Evolutionary conservation across 2,329 filamentous ascomycete species (phyloP).

Genomic region (Neofusicoccum umdonicola): DNA sequence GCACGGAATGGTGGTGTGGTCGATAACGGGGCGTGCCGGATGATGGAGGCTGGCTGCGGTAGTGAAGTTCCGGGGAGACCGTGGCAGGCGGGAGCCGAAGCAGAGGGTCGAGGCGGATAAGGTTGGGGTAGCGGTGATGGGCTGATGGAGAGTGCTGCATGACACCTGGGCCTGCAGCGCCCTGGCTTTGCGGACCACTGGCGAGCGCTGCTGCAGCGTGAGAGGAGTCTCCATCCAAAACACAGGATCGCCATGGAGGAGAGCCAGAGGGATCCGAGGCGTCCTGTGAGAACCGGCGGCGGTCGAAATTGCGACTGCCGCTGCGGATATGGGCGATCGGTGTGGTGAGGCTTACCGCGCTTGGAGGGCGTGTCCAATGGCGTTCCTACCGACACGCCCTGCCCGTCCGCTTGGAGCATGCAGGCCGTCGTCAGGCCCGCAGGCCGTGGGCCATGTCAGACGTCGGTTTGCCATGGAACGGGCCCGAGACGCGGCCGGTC

Average conservation of each 20-base stretch:
- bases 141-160: constrained; percentile 9
- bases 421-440: constrained; percentile 6
- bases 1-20: neutral
- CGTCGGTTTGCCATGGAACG: neutral
- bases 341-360: constrained; percentile 10
- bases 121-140: neutral
- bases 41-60: neutral
- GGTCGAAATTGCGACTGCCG: neutral
- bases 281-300: neutral
- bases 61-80: neutral
- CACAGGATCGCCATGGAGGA: constrained; percentile 2
- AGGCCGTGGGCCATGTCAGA: constrained; percentile 4
- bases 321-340: neutral
- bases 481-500: neutral
- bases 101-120: neutral
- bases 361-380: constrained; percentile 5
- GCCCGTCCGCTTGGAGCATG: neutral
- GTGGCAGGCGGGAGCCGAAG: neutral
- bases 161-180: constrained; percentile 8
- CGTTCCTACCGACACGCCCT: neutral
- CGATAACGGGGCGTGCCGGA: neutral
- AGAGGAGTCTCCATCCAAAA: neutral
- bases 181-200: neutral
- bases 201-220: neutral
- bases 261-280: neutral